Evolutionary conservation across 2,329 filamentous ascomycete genomes (phyloP).

Genomic region (Trichoderma hamatum): DNA sequence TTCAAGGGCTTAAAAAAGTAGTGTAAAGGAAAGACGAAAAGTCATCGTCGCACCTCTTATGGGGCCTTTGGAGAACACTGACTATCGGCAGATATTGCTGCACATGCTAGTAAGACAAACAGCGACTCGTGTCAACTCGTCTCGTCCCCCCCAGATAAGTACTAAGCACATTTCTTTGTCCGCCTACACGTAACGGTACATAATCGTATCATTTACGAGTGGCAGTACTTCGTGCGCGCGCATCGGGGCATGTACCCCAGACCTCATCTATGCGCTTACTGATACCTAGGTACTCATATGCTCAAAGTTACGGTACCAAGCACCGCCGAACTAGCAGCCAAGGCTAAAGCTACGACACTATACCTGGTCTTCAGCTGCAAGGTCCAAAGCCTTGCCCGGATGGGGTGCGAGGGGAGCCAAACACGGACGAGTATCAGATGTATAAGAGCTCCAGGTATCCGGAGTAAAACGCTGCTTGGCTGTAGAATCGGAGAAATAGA

Average conservation of each 20-base stretch:
- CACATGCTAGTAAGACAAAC: background rate
- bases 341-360: background rate
- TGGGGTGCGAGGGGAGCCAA: background rate
- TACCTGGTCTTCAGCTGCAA: conserved; percentile 12
- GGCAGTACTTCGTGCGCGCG: background rate
- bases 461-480: background rate
- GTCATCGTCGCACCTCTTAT: background rate
- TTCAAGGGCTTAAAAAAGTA: background rate
- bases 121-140: background rate
- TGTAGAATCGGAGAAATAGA: background rate
- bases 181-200: background rate
- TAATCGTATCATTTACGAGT: background rate
- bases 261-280: conserved; percentile 18
- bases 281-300: conserved; percentile 9
- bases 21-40: background rate
- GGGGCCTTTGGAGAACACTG: background rate
- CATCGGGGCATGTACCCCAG: conserved; percentile 1
- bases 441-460: background rate
- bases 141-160: background rate
- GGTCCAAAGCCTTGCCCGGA: background rate
- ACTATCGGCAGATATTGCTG: background rate
- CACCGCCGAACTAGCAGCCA: background rate
- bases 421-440: background rate
- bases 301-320: background rate
- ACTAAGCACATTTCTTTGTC: background rate